Percentiles rank a stretch among this genome's conserved stretches.
These are phyloP conservation scores for Plantago elongata DNA, from an alignment of 257 asterid genomes.

Conservation along the genomic window DNA sequence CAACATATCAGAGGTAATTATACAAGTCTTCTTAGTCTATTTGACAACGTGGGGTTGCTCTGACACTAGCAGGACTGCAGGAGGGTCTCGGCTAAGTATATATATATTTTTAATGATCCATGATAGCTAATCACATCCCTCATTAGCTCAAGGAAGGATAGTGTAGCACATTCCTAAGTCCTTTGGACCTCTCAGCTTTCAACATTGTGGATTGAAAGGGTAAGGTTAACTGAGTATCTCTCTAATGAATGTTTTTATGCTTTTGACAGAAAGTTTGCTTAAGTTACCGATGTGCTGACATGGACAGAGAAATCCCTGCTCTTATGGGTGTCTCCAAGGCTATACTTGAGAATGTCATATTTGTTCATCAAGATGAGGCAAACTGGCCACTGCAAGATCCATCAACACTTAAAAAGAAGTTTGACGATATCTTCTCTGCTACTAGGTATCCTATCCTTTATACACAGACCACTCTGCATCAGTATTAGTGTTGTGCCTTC, in stretches of 20 bases:
- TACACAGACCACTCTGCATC: conserved; percentile 1
- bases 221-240: conserved; percentile 13
- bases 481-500: neutral
- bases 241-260: conserved; percentile 23
- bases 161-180: too few relatives aligned
- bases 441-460: conserved; percentile 58
- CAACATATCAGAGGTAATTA: too few relatives aligned
- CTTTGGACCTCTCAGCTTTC: too few relatives aligned
- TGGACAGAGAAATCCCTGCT: conserved; percentile 99
- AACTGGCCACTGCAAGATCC: conserved; percentile 99
- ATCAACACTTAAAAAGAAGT: conserved; percentile 83
- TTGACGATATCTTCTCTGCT: conserved; percentile 95
- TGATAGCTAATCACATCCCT: too few relatives aligned
- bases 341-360: conserved; percentile 89
- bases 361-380: conserved; percentile 99
- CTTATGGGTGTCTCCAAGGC: conserved; percentile 99
- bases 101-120: too few relatives aligned
- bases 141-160: too few relatives aligned
- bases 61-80: too few relatives aligned
- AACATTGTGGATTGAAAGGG: neutral
- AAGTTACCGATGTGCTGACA: conserved; percentile 98
- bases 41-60: too few relatives aligned
- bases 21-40: too few relatives aligned
- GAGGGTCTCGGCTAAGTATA: too few relatives aligned
- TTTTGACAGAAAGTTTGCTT: conserved; percentile 90